Base-by-base conservation (phyloP, 768 basidiomycete genomes). In the Lactifluus hygrophoroides region DNA sequence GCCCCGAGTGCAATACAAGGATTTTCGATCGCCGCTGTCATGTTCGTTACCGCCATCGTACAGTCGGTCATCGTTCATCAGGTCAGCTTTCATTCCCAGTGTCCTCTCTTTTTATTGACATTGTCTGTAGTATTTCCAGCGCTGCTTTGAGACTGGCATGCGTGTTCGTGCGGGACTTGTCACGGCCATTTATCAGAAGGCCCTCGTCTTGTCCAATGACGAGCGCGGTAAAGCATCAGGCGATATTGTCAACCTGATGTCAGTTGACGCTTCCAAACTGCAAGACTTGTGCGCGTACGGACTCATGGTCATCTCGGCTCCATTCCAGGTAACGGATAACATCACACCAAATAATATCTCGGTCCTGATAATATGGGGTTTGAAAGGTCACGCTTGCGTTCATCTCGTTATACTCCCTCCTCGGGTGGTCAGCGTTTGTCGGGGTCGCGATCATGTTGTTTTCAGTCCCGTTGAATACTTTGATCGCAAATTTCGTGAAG, bases 161-260 rank as follows among this genome's bases (percentile, higher is more conserved):
- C 85, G 94, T n/a, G 81, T 96, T 44, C 85, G 93, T 28, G 87
- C 90, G 0, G 94, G 94, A 0, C 79, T 98, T 21, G 83, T 97
- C 14, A 84, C 85, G 1, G 80, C 78, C 3, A 91, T 96, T 51
- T 97, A 95, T 74, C 74, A 83, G 50, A 96, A 97, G 69, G 80
- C 92, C 0, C 76, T 98, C 21, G 78, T 90, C 3, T 79, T 98
- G 9, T 90, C 89, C 2, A 93, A 87, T 65, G 88, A 91, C 57
- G 93, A 91, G 66, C 82, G 88, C 5, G 78, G 80, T 10, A 82
- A 90, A 42, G 80, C 89, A 0, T 83, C 90, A 0, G 94, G 95
- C 1, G 94, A 96, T 68, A 94, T 96, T 35, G 92, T 96, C 62
- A 97, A 96, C 68, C 72, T 95, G 32, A 94, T 94, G 86, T 87